These are phyloP conservation scores for Fusarium papillatum DNA, from an alignment of 2,329 filamentous ascomycete species.

Conservation along the genomic window DNA sequence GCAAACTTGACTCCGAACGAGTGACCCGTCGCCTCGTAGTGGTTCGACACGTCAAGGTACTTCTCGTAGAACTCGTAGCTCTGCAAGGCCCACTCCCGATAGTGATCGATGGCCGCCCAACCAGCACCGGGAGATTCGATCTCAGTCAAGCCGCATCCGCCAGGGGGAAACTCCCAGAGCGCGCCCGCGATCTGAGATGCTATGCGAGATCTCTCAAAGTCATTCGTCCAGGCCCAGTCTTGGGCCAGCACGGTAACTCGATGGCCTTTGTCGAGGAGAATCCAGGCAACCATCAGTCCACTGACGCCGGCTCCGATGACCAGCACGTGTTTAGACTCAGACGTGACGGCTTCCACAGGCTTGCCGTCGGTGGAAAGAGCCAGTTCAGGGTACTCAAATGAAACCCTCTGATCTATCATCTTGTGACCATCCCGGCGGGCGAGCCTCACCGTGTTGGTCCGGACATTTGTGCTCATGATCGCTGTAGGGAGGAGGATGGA, in stretches of 20 bases:
- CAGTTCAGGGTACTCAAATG: background rate
- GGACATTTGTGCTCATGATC: background rate
- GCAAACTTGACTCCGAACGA: background rate
- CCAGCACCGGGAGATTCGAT: slow-evolving; percentile 1
- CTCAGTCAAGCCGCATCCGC: slow-evolving; percentile 6
- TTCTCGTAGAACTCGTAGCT: slow-evolving; percentile 2
- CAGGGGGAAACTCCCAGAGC: slow-evolving; percentile 9
- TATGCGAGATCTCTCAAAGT: background rate
- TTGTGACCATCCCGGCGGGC: background rate
- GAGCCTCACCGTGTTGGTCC: background rate
- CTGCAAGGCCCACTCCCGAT: slow-evolving; percentile 7
- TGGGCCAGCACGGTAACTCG: slow-evolving; percentile 5
- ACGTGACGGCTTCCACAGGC: background rate
- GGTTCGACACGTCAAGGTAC: background rate
- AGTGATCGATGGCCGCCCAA: background rate
- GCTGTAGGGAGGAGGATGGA: background rate
- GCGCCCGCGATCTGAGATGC: slow-evolving; percentile 11
- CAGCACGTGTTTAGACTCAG: background rate
- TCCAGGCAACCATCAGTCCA: slow-evolving; percentile 9
- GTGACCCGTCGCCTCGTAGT: background rate
- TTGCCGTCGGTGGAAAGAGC: background rate
- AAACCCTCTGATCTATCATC: background rate
- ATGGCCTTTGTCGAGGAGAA: slow-evolving; percentile 8
- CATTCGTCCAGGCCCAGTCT: background rate
- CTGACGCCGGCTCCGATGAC: slow-evolving; percentile 5